These are phyloP conservation scores for Yamadazyma jaroonii DNA, from an alignment of 1,139 yeast genomes.

Conservation along the genomic window DNA sequence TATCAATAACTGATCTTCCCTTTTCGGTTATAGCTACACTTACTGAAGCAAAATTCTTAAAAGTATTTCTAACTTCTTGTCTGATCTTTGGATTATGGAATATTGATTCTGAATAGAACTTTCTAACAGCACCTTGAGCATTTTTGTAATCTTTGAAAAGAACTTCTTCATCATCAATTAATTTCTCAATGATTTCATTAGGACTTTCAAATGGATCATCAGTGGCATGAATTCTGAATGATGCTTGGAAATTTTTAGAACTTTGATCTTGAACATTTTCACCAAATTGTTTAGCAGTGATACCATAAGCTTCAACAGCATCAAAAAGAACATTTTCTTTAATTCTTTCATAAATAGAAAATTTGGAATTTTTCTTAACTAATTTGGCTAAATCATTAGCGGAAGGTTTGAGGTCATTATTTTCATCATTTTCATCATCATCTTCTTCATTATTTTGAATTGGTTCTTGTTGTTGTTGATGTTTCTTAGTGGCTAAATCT, in stretches of 20 bases:
- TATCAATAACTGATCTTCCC: conserved; percentile 80
- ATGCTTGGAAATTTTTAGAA: conserved; percentile 40
- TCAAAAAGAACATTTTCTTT: conserved; percentile 64
- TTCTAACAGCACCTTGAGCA: conserved; percentile 73
- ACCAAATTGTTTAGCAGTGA: conserved; percentile 75
- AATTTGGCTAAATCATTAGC: conserved; percentile 8
- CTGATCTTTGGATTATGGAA: conserved; percentile 81
- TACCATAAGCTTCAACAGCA: conserved; percentile 72
- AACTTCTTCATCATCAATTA: conserved; percentile 53
- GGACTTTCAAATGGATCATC: conserved; percentile 74
- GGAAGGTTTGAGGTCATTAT: conserved; percentile 48
- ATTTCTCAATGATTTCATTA: conserved; percentile 55
- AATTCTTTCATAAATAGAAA: conserved; percentile 72
- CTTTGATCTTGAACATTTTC: conserved; percentile 73
- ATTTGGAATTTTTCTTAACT: conserved; percentile 68
- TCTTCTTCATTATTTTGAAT: conserved; percentile 14
- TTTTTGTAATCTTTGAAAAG: conserved; percentile 57
- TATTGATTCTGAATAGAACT: conserved; percentile 75
- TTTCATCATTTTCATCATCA: conserved; percentile 13
- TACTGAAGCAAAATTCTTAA: conserved; percentile 64
- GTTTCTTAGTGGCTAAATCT: conserved; percentile 28
- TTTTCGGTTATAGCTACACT: conserved; percentile 82
- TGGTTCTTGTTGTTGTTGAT: conserved; percentile 10
- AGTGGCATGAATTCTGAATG: conserved; percentile 67
- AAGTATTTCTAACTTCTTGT: conserved; percentile 68